Base-by-base conservation (phyloP, 2,329 filamentous ascomycete species). In the Leptodontidium sp. region DNA sequence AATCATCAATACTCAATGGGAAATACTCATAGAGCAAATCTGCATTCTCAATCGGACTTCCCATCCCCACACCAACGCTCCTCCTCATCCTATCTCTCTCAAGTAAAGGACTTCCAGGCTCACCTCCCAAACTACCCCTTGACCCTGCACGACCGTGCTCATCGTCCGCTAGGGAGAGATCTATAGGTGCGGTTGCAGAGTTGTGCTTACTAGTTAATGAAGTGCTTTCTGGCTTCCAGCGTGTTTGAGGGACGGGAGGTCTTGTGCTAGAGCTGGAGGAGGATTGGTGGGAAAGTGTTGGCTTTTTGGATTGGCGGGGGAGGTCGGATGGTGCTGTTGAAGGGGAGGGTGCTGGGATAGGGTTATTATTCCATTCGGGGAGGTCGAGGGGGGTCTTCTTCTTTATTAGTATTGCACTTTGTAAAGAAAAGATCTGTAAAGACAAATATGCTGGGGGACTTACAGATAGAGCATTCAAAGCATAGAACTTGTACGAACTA, bases 21-120 rank as follows among this genome's bases (percentile, higher is more conserved):
- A 98, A 98, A 78, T 98, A 98, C 81, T 98, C 94, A 78, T 98
- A 98, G 21, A 98, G 83, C 72, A 94, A 83, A 80, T 98, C 94
- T 0, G 90, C 90, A 74, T 91, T 91, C 75, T 97, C 93, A 72
- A 90, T 81, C 43, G 92, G 85, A 77, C 91, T 90, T 77, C 87
- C 86, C 43, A 70, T 61, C 73, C 84, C 61, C 52, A 65, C 71
- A 2, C 59, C 59, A 21, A 49, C 72, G 61, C 62, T 70, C 66
- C 85, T 57, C 76, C 77, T 75, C 11, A 76, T 78, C 65, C 72
- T 68, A 78, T 71, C 67, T 79, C 73, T 72, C 43, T 71, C 71
- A 40, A 58, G 65, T 49, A 68, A 43, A 3, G 57, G 71, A 59
- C 71, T 74, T 12, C 59, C 47, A 5, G 65, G 26, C n/a, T 65